These are phyloP conservation scores for Cicer arietinum DNA, from an alignment of 306 rosid species.

Conservation along the genomic window DNA sequence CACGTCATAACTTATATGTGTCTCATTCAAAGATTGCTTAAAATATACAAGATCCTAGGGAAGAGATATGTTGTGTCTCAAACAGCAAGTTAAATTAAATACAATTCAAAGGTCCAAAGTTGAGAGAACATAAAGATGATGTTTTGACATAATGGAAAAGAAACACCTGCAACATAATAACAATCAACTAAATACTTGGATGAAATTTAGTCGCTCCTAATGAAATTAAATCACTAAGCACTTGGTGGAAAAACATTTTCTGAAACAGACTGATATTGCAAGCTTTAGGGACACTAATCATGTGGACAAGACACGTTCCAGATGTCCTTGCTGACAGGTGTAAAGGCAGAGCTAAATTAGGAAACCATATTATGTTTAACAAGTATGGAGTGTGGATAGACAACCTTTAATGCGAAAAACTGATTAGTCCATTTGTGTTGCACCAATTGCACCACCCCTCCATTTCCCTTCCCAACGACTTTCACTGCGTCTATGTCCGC, in stretches of 20 bases:
- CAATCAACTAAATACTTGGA: not conserved
- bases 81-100: constrained; percentile 8
- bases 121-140: constrained; percentile 23
- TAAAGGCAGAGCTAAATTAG: constrained; percentile 6
- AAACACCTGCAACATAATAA: constrained; percentile 35
- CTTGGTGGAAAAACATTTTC: constrained; percentile 15
- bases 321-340: constrained; percentile 18
- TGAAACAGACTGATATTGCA: constrained; percentile 7
- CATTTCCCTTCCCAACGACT: constrained; percentile 94
- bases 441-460: constrained; percentile 94
- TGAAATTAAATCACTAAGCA: constrained; percentile 21
- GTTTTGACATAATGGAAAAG: constrained; percentile 3
- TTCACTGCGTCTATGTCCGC: constrained; percentile 78
- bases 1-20: constrained; percentile 4
- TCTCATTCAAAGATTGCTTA: constrained; percentile 26
- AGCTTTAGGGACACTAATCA: constrained; percentile 18
- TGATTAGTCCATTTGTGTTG: constrained; percentile 98
- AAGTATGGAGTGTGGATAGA: constrained; percentile 29
- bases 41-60: constrained; percentile 18
- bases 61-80: not conserved
- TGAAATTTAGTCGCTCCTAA: not conserved
- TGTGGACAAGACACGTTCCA: constrained; percentile 18
- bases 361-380: not conserved
- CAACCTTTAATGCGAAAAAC: constrained; percentile 93
- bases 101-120: constrained; percentile 11